These are phyloP conservation scores for Apiotrichum mycotoxinovorans DNA, from an alignment of 1,284 basidiomycete species.

Conservation along the genomic window DNA sequence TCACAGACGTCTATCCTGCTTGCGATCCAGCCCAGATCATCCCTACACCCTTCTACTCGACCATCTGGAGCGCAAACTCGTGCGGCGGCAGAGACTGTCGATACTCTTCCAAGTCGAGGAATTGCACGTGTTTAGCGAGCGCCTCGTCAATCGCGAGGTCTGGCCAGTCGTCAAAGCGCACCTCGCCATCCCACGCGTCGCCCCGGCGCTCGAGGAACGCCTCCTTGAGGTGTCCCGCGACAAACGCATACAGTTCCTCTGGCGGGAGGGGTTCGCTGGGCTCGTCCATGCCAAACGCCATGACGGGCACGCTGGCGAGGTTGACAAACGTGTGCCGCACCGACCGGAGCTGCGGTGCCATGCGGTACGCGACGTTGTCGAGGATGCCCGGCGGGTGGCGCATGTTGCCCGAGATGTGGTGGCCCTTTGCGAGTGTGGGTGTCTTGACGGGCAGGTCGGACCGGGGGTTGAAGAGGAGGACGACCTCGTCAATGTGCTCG, in stretches of 20 bases:
- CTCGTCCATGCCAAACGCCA: not conserved
- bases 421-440: not conserved
- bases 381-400: not conserved
- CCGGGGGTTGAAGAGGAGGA: not conserved
- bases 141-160: not conserved
- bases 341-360: not conserved
- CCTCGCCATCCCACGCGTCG: not conserved
- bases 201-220: not conserved
- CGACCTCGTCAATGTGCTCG: not conserved
- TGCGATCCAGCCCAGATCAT: too few relatives aligned
- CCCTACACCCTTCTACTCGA: not conserved
- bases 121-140: not conserved
- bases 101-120: not conserved
- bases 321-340: not conserved
- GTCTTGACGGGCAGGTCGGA: not conserved
- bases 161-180: not conserved
- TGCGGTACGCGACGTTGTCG: not conserved
- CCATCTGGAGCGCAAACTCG: not conserved
- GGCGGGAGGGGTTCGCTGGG: not conserved
- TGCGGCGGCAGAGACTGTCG: not conserved
- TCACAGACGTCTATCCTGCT: too few relatives aligned
- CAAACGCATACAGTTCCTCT: not conserved
- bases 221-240: not conserved
- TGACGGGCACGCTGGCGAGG: not conserved
- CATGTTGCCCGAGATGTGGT: not conserved